These are phyloP conservation scores for Elongisporangium anandrum DNA, from an alignment of 352 stramenopile species.

Conservation along the genomic window DNA sequence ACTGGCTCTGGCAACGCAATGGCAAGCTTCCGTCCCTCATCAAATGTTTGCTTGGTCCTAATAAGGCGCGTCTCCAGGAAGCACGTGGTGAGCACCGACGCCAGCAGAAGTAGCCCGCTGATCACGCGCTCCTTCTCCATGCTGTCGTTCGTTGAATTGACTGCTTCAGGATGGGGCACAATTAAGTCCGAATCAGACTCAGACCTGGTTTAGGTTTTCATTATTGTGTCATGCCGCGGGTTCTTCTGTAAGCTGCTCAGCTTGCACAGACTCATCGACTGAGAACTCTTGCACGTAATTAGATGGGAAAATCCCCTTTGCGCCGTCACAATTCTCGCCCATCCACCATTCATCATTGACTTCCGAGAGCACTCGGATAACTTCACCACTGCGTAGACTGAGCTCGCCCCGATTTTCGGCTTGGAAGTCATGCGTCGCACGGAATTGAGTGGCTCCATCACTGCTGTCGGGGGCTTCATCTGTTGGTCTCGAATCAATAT, in stretches of 20 bases:
- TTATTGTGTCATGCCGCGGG: background rate
- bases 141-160: background rate
- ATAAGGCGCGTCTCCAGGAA: constrained; percentile 55
- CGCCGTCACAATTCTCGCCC: constrained; percentile 57
- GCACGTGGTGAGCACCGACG: constrained; percentile 39
- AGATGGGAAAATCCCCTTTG: constrained; percentile 50
- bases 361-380: constrained; percentile 51
- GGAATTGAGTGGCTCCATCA: constrained; percentile 13
- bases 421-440: constrained; percentile 30
- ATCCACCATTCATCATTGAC: constrained; percentile 52
- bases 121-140: constrained; percentile 45
- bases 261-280: background rate
- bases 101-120: constrained; percentile 40
- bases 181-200: background rate
- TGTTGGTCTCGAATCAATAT: background rate
- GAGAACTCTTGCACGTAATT: constrained; percentile 29
- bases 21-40: constrained; percentile 34
- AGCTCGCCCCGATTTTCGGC: constrained; percentile 50
- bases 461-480: background rate
- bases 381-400: constrained; percentile 37
- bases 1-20: constrained; percentile 19
- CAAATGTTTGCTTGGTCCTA: constrained; percentile 37
- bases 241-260: background rate
- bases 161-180: too few species aligned
- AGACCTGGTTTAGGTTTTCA: background rate